Evolutionary conservation across 2,329 filamentous ascomycete genomes (phyloP).

Genomic region (Claviceps arundinis): DNA sequence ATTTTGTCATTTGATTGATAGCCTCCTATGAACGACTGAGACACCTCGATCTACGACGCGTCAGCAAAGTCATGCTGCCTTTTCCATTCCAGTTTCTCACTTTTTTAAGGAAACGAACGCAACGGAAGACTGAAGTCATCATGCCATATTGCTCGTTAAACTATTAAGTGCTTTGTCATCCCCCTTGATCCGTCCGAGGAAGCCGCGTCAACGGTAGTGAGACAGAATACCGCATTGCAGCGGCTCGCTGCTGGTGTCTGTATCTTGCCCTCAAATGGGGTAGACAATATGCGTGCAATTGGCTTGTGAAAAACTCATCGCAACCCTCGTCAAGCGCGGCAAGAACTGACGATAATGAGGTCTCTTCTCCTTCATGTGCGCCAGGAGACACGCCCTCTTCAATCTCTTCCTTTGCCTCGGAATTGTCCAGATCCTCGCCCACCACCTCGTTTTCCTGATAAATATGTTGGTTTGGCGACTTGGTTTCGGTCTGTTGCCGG

Average conservation of each 20-base stretch:
- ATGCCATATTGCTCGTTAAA: background rate
- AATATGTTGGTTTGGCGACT: background rate
- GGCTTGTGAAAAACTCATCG: background rate
- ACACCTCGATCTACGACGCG: too few relatives aligned
- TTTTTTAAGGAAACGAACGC: too few relatives aligned
- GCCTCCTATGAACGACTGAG: too few relatives aligned
- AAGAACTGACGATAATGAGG: background rate
- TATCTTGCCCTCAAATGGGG: background rate
- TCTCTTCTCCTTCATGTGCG: background rate
- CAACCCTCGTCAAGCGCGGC: background rate
- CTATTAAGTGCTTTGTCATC: background rate
- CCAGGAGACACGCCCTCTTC: background rate
- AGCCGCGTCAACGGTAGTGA: background rate
- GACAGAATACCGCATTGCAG: background rate
- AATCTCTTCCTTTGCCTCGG: too few relatives aligned
- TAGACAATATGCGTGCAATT: background rate
- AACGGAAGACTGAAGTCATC: too few relatives aligned
- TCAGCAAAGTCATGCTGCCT: too few relatives aligned
- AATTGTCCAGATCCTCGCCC: too few relatives aligned
- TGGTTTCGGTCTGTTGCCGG: background rate
- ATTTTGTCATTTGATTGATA: too few relatives aligned
- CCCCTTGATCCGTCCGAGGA: background rate
- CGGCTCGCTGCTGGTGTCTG: background rate
- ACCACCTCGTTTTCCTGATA: background rate
- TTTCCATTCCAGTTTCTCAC: too few relatives aligned